These are phyloP conservation scores for Wickerhamiella pararugosa DNA, from an alignment of 1,139 yeast species.

Conservation along the genomic window DNA sequence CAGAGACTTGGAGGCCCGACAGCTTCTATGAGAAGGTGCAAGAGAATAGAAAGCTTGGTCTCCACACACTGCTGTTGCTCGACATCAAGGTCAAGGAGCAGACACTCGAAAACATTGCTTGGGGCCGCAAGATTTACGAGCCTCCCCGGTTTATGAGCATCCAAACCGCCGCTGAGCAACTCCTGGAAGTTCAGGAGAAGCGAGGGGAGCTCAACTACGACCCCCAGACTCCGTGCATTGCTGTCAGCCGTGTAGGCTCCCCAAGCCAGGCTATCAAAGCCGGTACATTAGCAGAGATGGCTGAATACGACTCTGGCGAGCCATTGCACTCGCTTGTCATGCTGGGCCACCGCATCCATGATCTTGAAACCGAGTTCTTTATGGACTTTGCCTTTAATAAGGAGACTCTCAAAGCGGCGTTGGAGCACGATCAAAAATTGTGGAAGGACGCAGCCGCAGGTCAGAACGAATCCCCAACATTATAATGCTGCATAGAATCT, in stretches of 20 bases:
- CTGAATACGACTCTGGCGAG: constrained; percentile 78
- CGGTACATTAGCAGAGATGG: constrained; percentile 54
- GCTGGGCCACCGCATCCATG: constrained; percentile 89
- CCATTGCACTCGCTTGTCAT: constrained; percentile 86
- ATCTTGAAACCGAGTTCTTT: constrained; percentile 75
- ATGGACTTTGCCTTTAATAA: constrained; percentile 55
- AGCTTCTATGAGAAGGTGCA: constrained; percentile 77
- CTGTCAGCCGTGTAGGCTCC: constrained; percentile 81
- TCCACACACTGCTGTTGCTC: constrained; percentile 74
- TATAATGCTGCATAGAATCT: neutral
- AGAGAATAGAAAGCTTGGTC: constrained; percentile 81
- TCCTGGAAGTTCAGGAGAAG: constrained; percentile 69
- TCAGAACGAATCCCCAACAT: neutral
- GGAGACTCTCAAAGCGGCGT: constrained; percentile 43
- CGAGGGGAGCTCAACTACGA: constrained; percentile 58
- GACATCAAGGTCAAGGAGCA: constrained; percentile 97
- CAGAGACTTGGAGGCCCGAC: constrained; percentile 92
- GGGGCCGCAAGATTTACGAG: constrained; percentile 83
- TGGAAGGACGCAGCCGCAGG: neutral
- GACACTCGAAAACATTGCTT: constrained; percentile 83
- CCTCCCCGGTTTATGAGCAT: constrained; percentile 96
- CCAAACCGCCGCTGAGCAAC: constrained; percentile 74
- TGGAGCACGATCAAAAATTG: constrained; percentile 41
- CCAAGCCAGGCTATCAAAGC: constrained; percentile 73
- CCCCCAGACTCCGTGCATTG: constrained; percentile 80